Conservation (phyloP, 176 grass and related monocot genomes). For the Pontederia crassipes region DNA sequence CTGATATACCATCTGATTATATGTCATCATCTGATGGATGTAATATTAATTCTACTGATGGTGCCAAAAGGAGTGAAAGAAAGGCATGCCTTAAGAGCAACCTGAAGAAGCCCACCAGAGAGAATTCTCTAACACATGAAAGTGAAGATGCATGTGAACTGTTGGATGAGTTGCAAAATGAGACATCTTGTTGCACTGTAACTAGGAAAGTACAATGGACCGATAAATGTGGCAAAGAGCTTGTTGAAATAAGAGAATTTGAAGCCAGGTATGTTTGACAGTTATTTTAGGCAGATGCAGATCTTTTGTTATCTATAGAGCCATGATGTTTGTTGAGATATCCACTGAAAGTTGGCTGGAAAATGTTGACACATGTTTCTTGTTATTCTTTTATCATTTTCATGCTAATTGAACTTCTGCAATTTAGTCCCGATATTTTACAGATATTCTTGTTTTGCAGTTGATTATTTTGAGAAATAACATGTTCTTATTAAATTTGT, state of each 20-base stretch:
- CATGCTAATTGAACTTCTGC: too few species aligned
- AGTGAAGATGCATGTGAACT: constrained; percentile 53
- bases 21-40: constrained; percentile 27
- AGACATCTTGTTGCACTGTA: constrained; percentile 43
- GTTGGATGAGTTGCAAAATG: constrained; percentile 60
- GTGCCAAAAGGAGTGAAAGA: constrained; percentile 27
- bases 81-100: constrained; percentile 81
- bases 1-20: constrained; percentile 27
- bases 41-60: constrained; percentile 18
- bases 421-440: too few species aligned
- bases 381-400: too few species aligned
- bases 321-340: not conserved
- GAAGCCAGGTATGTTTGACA: constrained; percentile 54
- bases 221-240: constrained; percentile 88
- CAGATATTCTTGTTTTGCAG: too few species aligned
- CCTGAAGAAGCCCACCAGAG: constrained; percentile 50
- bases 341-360: too few species aligned
- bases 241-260: constrained; percentile 96
- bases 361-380: too few species aligned
- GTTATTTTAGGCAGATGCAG: constrained; percentile 7
- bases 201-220: constrained; percentile 95
- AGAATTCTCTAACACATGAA: constrained; percentile 43
- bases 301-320: not conserved
- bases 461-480: too few species aligned
- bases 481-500: too few species aligned